Evolutionary conservation across 1,139 yeast genomes (phyloP).

Genomic region (Chernovozyma aurita): DNA sequence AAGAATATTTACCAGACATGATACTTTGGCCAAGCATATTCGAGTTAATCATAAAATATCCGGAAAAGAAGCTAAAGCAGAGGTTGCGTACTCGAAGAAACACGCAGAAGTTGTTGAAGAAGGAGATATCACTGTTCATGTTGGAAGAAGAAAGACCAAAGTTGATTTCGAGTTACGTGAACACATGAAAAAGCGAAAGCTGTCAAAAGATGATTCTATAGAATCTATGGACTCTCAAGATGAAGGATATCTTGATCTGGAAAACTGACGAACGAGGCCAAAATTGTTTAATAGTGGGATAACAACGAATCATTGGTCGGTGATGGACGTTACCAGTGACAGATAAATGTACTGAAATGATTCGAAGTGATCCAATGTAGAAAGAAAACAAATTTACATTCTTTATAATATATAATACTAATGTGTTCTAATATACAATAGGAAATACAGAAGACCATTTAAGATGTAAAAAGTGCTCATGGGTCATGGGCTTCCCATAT

Average conservation of each 20-base stretch:
- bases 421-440: background rate
- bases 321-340: no score
- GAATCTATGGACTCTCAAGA: constrained; percentile 3
- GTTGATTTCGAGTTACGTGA: constrained; percentile 47
- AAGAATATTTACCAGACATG: constrained; percentile 87
- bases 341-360: no score
- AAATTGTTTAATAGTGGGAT: no score
- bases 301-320: no score
- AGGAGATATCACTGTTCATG: constrained; percentile 44
- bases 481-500: background rate
- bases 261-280: no score
- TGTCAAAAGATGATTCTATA: constrained; percentile 16
- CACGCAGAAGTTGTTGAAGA: constrained; percentile 45
- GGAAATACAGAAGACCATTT: background rate
- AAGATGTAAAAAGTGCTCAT: background rate
- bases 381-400: background rate
- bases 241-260: no score
- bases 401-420: constrained; percentile 1
- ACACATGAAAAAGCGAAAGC: constrained; percentile 37
- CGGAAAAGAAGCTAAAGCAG: constrained; percentile 61
- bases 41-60: constrained; percentile 80
- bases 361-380: no score
- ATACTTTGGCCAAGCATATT: constrained; percentile 90
- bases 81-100: constrained; percentile 45
- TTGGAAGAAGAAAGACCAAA: constrained; percentile 45